A percentile compares a stretch with the other conserved stretches of the same genome.
phyloP scores from a whole-genome alignment of 805 yeast species.

The Sugiyamaella floridensis region DNA sequence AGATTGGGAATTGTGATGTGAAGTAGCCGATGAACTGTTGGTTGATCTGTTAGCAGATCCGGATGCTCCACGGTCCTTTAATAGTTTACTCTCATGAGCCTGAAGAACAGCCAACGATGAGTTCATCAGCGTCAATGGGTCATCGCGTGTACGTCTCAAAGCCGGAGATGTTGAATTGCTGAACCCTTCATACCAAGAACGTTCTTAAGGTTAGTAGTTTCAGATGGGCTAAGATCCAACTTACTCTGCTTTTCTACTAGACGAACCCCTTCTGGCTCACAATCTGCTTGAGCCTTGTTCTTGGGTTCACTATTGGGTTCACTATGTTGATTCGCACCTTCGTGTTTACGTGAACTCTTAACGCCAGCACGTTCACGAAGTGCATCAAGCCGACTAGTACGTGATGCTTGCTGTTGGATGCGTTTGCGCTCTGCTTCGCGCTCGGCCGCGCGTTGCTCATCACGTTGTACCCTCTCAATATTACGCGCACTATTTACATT shows the following conservation, averaged over 20 bases:
- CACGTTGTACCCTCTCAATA: conserved; percentile 24
- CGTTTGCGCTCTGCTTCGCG: conserved; percentile 20
- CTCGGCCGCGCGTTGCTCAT: conserved; percentile 26
- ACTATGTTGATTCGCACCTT: too few species aligned
- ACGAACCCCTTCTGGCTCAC: background rate
- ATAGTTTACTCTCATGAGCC: background rate
- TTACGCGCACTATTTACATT: conserved; percentile 25
- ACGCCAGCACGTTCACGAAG: background rate
- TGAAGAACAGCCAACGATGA: background rate
- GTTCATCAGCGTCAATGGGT: background rate
- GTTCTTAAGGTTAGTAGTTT: background rate
- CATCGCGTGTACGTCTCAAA: background rate
- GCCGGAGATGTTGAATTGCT: background rate
- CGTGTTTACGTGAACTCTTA: too few species aligned
- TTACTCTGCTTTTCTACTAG: background rate
- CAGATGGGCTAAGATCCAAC: background rate
- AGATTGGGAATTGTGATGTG: background rate
- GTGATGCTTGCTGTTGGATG: conserved; percentile 9
- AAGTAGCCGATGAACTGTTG: too few species aligned
- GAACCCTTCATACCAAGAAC: background rate
- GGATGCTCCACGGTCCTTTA: background rate
- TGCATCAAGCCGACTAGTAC: background rate
- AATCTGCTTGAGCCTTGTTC: background rate
- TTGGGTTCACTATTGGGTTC: background rate
- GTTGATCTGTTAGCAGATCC: too few species aligned